Base-by-base conservation (phyloP, 345 rosid genomes). In the Carallia pectinifolia region DNA sequence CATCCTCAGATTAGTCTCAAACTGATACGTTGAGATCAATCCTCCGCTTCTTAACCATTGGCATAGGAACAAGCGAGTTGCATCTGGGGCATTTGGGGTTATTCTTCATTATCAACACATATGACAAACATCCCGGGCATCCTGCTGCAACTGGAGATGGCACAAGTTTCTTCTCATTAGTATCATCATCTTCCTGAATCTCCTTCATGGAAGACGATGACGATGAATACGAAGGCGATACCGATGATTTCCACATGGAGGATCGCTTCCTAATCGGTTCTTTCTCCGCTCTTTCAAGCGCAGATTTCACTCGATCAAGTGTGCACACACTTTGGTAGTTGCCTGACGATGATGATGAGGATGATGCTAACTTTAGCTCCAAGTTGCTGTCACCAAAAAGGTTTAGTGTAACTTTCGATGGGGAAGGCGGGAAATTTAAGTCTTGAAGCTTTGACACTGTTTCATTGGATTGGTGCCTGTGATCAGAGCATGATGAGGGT, bases 81-180 rank as follows among this genome's bases (percentile, higher is more conserved):
- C 98, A 93, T 38, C 97, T 79, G 0, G 98, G 98, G 31, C 99
- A 96, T 70, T 77, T 89, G 2, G 98, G 99, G 36, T 87, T 81
- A 61, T 74, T 80, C 39, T 77, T 81, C 75, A 77, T 77, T 53
- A 96, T 79, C 74, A 92, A 61, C 7, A 96, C 97, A 33, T 96
- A 96, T 9, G 90, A 90, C 68, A 96, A 75, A 71, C 99, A 96
- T 0, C 87, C 84, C 0, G 97, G 93, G 64, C 97, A 96, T 5
- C 98, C 98, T 0, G 81, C 87, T 2, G 96, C 97, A 2, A 89
- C 76, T 0, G 79, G 56, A 2, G 68, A 55, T 55, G 40, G 12
- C 2, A n/a, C 9, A 1, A 2, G 40, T 15, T 15, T 10, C 55
- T 40, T 18, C 4, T 61, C 63, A 27, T 63, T 23, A 23, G 23